Base-by-base conservation (phyloP, 2,329 filamentous ascomycete species). In the Alternaria brassicicola region DNA sequence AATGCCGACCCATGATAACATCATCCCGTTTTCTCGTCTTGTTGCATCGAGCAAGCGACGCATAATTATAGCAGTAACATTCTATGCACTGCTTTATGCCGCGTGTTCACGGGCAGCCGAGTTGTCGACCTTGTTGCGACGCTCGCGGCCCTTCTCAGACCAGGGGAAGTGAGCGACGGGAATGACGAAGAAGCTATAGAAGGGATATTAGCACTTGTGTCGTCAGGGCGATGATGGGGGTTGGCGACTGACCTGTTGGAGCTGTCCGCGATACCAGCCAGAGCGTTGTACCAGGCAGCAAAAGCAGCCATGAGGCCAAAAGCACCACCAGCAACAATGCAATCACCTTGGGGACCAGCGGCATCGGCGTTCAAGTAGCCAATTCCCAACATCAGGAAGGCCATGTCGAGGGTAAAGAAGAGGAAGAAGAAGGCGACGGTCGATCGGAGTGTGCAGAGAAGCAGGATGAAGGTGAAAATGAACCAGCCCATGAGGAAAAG, bases 131-230 rank as follows among this genome's bases (percentile, higher is more conserved):
- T 77, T 78, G 41, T 59, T 47, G 58, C 76, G 76, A 8, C 66
- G 61, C 64, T 78, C 76, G 46, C 75, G 75, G 60, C 74, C 76
- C 71, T 78, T 78, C 55, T 78, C 76, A 43, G 91, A 94, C 94
- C 94, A 97, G 52, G 93, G 94, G 84, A 97, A 96, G 84, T 97
- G 93, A 70, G 90, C 89, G 63, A 97, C 93, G 50, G 93, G 94
- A 62, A 96, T 87, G 78, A 95, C 84, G 84, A 97, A 95, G 88
- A 97, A 97, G 83, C 92, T 95, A 19, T 47, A 10, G 10, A 54
- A 19, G 28, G 39, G 21, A n/a, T 7, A 26, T 71, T 47, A 72
- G 62, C 36, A 54, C 10, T 15, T 41, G 30, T 6, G 15, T 8
- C 30, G 6, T 8, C n/a, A 36, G 3, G 9, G 19, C 6, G 17